Evolutionary conservation across 73 alveolate species (phyloP).

Genomic region (Tetrahymena thermophila): DNA sequence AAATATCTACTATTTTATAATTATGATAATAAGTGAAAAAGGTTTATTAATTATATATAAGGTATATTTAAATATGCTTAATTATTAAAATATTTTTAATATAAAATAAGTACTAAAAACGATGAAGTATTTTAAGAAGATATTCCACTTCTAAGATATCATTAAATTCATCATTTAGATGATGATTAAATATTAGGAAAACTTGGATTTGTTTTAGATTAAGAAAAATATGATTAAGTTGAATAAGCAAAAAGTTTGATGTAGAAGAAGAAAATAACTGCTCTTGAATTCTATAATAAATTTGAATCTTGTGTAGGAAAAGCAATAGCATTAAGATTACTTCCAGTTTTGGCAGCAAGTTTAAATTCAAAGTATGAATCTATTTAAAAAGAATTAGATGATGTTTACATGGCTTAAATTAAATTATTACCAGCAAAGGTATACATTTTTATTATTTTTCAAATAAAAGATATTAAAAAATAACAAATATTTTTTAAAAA

Average conservation of each 20-base stretch:
- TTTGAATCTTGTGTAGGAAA: slow-evolving; percentile 1
- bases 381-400: not conserved
- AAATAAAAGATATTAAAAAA: not conserved
- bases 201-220: slow-evolving; percentile 5
- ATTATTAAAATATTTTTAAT: too few relatives aligned
- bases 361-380: not conserved
- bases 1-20: too few relatives aligned
- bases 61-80: too few relatives aligned
- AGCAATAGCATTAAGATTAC: slow-evolving; percentile 21
- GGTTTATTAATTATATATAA: too few relatives aligned
- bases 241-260: not conserved
- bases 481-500: not conserved
- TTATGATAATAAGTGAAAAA: too few relatives aligned
- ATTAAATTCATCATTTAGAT: not conserved
- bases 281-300: not conserved
- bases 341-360: slow-evolving; percentile 9
- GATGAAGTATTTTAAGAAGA: slow-evolving; percentile 20
- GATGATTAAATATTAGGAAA: not conserved
- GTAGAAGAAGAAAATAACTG: slow-evolving; percentile 8
- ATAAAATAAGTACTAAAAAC: not conserved
- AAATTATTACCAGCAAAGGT: not conserved
- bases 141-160: slow-evolving; percentile 7
- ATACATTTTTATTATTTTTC: not conserved
- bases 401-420: not conserved
- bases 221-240: slow-evolving; percentile 1